Evolutionary conservation across 2,329 filamentous ascomycete genomes (phyloP), one percentile per base, ranked within the genome.

Genomic region (Coniella lustricola): DNA sequence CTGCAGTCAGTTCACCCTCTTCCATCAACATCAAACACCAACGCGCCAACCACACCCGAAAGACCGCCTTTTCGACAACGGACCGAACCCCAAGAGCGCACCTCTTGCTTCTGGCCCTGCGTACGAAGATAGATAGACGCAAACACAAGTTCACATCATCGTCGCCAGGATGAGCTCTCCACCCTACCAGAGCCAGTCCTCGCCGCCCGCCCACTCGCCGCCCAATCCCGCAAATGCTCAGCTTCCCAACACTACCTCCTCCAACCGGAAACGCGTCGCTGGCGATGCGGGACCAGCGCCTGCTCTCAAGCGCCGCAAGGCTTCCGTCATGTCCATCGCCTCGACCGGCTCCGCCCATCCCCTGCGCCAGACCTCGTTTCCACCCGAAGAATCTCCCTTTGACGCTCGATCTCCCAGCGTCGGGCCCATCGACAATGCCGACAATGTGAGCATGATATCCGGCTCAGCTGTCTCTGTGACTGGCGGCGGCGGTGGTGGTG

Each of bases 321-420:
- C 82, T 5, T 88, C 84, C 12, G 76, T 67, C 53, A 70, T 81
- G 55, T 82, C 82, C 3, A 69, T 74, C 21, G 66, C 74, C 8
- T 79, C 78, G 7, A 44, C 48, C 40, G 57, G 61, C 14, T 77
- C 78, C 1, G 71, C 77, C 0, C 85, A 88, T 55, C 85, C 84
- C 1, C 77, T 93, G 2, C 85, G 87, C 34, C 85, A 90, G 60
- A 90, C 88, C 4, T 89, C 86, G 0, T 93, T 90, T 60, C 85
- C 86, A 0, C 85, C 86, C 21, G 83, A 81, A 50, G 71, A 79
- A 46, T 66, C 77, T 2, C 74, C 78, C 0, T 75, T 75, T 35
- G 71, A 67, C 55, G 73, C 73, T 16, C 77, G 84, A 14, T 87
- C 83, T 0, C 84, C 84, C 0, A 85, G 81, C 31, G 51, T 53